These are phyloP conservation scores for Macrolepiota fuliginosa DNA, from an alignment of 768 basidiomycete genomes.

Conservation along the genomic window DNA sequence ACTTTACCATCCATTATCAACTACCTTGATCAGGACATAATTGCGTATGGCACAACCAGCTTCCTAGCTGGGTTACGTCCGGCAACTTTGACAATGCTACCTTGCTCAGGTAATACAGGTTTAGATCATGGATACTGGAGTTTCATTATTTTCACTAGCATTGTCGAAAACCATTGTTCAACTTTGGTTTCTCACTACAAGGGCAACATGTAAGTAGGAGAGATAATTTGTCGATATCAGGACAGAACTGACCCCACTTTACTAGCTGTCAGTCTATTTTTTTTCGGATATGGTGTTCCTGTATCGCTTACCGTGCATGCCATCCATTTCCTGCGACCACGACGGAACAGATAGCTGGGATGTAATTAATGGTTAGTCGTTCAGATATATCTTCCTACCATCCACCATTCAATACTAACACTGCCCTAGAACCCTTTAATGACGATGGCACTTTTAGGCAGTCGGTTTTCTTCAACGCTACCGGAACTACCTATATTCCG, in stretches of 20 bases:
- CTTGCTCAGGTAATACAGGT: constrained; percentile 9
- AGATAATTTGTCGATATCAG: neutral
- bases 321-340: neutral
- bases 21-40: constrained; percentile 34
- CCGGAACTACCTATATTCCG: constrained; percentile 46
- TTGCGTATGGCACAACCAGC: constrained; percentile 53
- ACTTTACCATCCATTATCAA: neutral
- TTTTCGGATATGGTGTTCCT: neutral
- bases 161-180: constrained; percentile 46
- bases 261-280: constrained; percentile 17
- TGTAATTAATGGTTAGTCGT: constrained; percentile 43
- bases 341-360: constrained; percentile 41
- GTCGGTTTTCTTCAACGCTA: constrained; percentile 51
- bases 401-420: neutral
- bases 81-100: constrained; percentile 27
- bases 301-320: neutral
- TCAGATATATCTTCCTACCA: neutral
- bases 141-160: constrained; percentile 13
- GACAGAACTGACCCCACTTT: neutral
- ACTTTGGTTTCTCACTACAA: constrained; percentile 51
- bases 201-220: constrained; percentile 41
- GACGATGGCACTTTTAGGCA: constrained; percentile 57
- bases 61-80: constrained; percentile 47
- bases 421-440: constrained; percentile 46
- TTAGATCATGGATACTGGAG: neutral